phyloP scores from a whole-genome alignment of 768 basidiomycete species.

The Hemileccinum impolitum region DNA sequence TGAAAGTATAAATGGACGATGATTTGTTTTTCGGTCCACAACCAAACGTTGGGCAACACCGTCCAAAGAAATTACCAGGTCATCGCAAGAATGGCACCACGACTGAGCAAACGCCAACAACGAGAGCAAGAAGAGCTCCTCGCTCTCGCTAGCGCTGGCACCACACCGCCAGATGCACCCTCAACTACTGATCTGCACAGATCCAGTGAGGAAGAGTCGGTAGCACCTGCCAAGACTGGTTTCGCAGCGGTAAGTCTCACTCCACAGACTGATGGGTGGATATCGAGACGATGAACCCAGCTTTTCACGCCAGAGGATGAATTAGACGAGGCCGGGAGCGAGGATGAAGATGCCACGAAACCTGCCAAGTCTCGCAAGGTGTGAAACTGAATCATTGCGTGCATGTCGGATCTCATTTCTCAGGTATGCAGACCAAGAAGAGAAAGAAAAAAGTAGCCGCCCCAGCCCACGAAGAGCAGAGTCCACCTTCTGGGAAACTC shows the following conservation, averaged over 20 bases:
- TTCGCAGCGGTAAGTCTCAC: slow-evolving; percentile 45
- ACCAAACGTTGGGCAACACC: too few relatives aligned
- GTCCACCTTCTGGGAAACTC: slow-evolving; percentile 4
- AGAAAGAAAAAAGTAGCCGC: slow-evolving; percentile 35
- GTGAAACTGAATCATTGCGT: not conserved
- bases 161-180: slow-evolving; percentile 14
- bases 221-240: slow-evolving; percentile 20
- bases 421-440: slow-evolving; percentile 33
- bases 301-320: slow-evolving; percentile 38
- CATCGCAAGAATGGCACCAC: slow-evolving; percentile 59
- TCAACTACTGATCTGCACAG: slow-evolving; percentile 9
- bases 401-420: not conserved
- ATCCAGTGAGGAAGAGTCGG: slow-evolving; percentile 40
- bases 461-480: slow-evolving; percentile 3
- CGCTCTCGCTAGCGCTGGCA: slow-evolving; percentile 40
- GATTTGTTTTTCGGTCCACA: too few relatives aligned
- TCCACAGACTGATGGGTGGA: slow-evolving; percentile 2
- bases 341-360: slow-evolving; percentile 19
- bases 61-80: too few relatives aligned
- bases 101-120: slow-evolving; percentile 83
- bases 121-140: slow-evolving; percentile 79
- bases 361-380: slow-evolving; percentile 24
- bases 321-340: slow-evolving; percentile 16
- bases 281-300: slow-evolving; percentile 32
- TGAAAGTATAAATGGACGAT: too few relatives aligned